phyloP scores from a whole-genome alignment of 495 filamentous ascomycete species.

The Endocarpon pusillum region DNA sequence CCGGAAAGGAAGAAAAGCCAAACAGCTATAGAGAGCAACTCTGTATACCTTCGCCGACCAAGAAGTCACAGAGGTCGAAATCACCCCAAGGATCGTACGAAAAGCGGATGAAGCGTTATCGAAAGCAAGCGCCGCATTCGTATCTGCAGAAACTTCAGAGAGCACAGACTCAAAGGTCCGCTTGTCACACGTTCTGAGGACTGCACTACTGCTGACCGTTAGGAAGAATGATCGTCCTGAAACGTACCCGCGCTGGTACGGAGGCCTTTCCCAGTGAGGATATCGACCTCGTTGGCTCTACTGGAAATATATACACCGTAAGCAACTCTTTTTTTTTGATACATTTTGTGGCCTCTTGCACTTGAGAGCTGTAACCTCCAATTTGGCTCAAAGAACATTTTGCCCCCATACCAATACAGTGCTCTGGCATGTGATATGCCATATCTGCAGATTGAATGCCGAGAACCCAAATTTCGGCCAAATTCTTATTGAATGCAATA shows the following conservation, averaged over 20 bases:
- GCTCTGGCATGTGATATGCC: no score
- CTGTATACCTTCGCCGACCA: neutral
- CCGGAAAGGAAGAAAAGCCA: neutral
- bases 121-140: slow-evolving; percentile 19
- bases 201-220: slow-evolving; percentile 1
- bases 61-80: neutral
- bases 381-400: no score
- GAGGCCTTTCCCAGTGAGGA: slow-evolving; percentile 29
- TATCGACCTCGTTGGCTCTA: slow-evolving; percentile 55
- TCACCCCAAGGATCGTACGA: slow-evolving; percentile 16
- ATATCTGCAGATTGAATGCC: no score
- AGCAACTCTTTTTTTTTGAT: neutral
- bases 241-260: slow-evolving; percentile 25
- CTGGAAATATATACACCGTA: slow-evolving; percentile 54
- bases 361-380: neutral
- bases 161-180: slow-evolving; percentile 27
- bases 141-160: slow-evolving; percentile 26
- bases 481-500: neutral
- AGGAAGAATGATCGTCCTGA: slow-evolving; percentile 39
- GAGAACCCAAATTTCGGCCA: no score
- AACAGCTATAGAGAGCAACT: neutral
- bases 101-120: slow-evolving; percentile 23
- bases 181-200: neutral
- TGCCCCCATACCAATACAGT: no score
- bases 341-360: neutral